Evolutionary conservation across 2,329 filamentous ascomycete genomes (phyloP), one percentile per base, ranked within the genome.

Genomic region (Clarireedia sp.): DNA sequence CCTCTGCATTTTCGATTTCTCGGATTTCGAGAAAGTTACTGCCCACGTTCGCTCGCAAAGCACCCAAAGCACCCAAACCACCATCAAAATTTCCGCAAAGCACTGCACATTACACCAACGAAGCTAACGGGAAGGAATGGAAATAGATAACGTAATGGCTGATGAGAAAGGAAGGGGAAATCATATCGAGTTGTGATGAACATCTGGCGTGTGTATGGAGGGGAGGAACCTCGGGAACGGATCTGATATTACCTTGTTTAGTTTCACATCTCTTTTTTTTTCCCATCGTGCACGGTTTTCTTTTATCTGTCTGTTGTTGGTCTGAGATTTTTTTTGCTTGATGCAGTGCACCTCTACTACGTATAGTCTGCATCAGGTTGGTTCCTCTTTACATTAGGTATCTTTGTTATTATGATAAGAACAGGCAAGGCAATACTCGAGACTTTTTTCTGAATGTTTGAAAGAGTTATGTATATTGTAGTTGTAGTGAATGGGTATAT

Each of bases 71-170:
- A n/a, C n/a, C n/a, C n/a, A n/a, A n/a, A n/a, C n/a, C 16, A 24
- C 43, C 48, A 67, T 65, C 56, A 67, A 62, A 14, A 62, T 61
- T 16, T 67, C 67, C 51, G 58, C 59, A 58, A 55, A 44, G 44
- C 55, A 58, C 16, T 60, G 57, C 57, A 63, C 21, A 59, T 51
- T 57, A 41, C 57, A 63, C 51, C 12, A 17, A 36, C 23, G 48
- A 53, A 33, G 40, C 45, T 48, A 38, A 47, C 41, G 29, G 50
- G 57, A 56, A 57, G 59, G 60, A 26, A 17, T 29, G 36, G 48
- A 50, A 55, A 57, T 65, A 64, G 65, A 66, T 61, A 62, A 56
- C 36, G 38, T 68, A 67, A 67, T 67, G 61, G 62, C 58, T 62
- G 63, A 59, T 64, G 59, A 57, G 43, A 46, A 46, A 23, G 43